Evolutionary conservation across 164 flowering plant species (phyloP), one percentile per base, ranked within the genome.

Genomic region (Houttuynia cordata): DNA sequence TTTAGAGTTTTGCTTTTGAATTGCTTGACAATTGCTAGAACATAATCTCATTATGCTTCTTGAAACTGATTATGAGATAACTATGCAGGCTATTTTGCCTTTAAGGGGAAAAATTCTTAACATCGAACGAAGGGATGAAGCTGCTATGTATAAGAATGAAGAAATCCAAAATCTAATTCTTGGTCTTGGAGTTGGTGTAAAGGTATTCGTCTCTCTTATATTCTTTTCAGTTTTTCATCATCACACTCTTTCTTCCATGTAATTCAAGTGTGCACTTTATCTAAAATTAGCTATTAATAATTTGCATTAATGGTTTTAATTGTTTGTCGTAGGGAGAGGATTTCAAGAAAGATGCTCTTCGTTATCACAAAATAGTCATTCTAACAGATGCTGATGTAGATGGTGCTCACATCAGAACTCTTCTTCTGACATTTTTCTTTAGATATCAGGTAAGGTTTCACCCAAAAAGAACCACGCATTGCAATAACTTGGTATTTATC

Each of bases 321-420:
- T 45, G 13, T 45, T 72, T 24, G 10, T 62, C 60, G 51, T 78
- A 93, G 99, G 99, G 99, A 39, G 96, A 94, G 68, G 97, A 91
- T 62, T 91, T 91, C 62, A 87, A 76, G 58, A 86, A 81, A 71
- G 99, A 91, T 0, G 82, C 85, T 56, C 83, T 94, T 7, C 95
- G 99, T 12, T 94, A 94, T 74, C 96, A 94, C 70, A 91, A 88
- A 66, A 91, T 91, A 66, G 88, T 91, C 66, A 91, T 94, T 55
- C 72, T 94, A 63, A 94, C 97, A 34, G 99, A 94, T 84, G 99
- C 99, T 67, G 99, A 94, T 74, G 96, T 94, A 0, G 99, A 94
- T 78, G 99, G 97, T 65, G 97, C 99, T 61, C 97, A 91, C 72
- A 94, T 94, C 61, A 80, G 99, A 63, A 91, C 99, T 59, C 79